These are phyloP conservation scores for Tremella yokohamensis DNA, from an alignment of 768 basidiomycete species.

Conservation along the genomic window DNA sequence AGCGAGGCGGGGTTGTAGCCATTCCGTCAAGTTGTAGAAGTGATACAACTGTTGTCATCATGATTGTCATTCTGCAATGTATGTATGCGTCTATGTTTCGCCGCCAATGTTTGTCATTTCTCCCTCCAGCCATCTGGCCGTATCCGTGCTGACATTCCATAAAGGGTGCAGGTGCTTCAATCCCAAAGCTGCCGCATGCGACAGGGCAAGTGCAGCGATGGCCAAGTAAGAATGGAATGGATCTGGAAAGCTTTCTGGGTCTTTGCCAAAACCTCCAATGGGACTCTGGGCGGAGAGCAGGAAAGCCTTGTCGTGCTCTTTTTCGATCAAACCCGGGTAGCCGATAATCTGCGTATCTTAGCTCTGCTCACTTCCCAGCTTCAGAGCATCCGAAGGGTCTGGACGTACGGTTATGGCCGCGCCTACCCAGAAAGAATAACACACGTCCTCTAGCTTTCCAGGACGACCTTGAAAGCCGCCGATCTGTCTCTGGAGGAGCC, in stretches of 20 bases:
- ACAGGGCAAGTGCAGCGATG: constrained; percentile 73
- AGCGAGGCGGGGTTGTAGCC: neutral
- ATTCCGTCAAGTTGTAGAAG: neutral
- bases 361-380: neutral
- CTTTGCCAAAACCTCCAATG: constrained; percentile 83
- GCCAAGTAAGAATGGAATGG: constrained; percentile 94
- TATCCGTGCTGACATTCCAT: constrained; percentile 67
- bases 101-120: constrained; percentile 56
- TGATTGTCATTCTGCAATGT: no score
- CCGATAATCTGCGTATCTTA: constrained; percentile 63
- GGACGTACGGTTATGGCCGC: constrained; percentile 67
- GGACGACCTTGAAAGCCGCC: constrained; percentile 89
- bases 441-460: constrained; percentile 82
- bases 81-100: neutral
- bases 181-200: constrained; percentile 29
- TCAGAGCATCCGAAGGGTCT: neutral
- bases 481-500: constrained; percentile 73
- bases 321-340: constrained; percentile 60
- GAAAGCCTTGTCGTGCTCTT: constrained; percentile 60
- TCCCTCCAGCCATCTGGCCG: constrained; percentile 64
- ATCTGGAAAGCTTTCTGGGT: constrained; percentile 79
- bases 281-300: constrained; percentile 76
- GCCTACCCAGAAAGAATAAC: constrained; percentile 95
- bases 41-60: no score
- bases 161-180: constrained; percentile 64